A percentile compares a stretch with the other conserved stretches of the same genome.
Evolutionary conservation across 768 basidiomycete species (phyloP).

Genomic region (Cantharellus anzutake): DNA sequence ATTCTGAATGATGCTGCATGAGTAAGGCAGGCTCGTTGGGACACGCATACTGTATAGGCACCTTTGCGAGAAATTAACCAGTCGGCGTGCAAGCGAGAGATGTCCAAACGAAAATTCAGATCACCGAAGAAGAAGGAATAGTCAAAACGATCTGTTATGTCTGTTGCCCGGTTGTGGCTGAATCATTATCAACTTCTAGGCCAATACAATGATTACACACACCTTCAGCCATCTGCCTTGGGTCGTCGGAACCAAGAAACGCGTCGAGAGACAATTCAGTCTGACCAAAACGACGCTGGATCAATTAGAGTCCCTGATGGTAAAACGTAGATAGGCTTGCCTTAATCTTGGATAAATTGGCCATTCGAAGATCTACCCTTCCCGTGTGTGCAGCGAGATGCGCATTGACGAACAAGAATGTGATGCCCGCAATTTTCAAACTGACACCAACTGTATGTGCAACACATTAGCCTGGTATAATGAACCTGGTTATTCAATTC

Average conservation of each 20-base stretch:
- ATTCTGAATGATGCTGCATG: conserved; percentile 30
- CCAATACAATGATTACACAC: conserved; percentile 4
- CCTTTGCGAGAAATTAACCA: conserved; percentile 78
- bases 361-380: conserved; percentile 55
- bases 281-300: conserved; percentile 18
- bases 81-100: conserved; percentile 82
- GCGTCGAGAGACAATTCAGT: conserved; percentile 60
- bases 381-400: conserved; percentile 79
- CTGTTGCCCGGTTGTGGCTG: conserved; percentile 18
- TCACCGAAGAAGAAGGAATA: conserved; percentile 80
- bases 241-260: conserved; percentile 47
- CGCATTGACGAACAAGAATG: conserved; percentile 76
- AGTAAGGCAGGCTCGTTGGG: not conserved
- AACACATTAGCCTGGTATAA: not conserved
- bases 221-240: conserved; percentile 57
- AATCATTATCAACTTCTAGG: conserved; percentile 7
- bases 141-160: conserved; percentile 78
- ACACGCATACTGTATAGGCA: conserved; percentile 14
- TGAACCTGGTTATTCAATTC: not conserved
- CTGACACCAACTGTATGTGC: conserved; percentile 49
- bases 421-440: conserved; percentile 60
- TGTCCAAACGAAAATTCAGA: conserved; percentile 77
- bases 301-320: not conserved
- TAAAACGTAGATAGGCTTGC: conserved; percentile 17
- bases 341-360: conserved; percentile 82